Conservation (phyloP, 352 stramenopile species). For the Aphanomyces stellatus region DNA sequence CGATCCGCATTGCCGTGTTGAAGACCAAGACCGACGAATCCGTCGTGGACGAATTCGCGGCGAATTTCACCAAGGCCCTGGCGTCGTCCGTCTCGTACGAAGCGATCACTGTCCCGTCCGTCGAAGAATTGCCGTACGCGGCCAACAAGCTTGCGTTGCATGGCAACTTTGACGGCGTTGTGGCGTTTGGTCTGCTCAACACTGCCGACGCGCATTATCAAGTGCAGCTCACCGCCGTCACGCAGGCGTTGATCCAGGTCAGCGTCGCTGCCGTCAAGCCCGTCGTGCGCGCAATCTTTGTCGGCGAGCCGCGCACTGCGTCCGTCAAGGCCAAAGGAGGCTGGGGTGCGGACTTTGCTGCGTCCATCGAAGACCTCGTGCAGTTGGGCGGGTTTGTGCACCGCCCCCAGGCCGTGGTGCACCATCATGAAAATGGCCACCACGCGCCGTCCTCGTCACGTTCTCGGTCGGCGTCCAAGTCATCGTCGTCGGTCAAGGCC, state of each 20-base stretch:
- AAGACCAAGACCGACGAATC: conserved; percentile 70
- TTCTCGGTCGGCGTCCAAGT: background rate
- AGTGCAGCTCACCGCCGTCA: conserved; percentile 44
- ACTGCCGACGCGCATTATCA: conserved; percentile 50
- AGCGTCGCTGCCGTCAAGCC: conserved; percentile 73
- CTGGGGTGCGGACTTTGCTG: conserved; percentile 58
- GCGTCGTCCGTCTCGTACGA: conserved; percentile 3
- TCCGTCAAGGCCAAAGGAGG: conserved; percentile 64
- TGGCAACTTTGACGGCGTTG: conserved; percentile 60
- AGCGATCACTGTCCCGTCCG: conserved; percentile 39
- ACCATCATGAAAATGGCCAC: background rate
- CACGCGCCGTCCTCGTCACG: too few species aligned
- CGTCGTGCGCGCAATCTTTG: conserved; percentile 68
- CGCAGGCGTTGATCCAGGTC: conserved; percentile 75
- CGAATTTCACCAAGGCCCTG: conserved; percentile 13
- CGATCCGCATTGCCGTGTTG: conserved; percentile 49
- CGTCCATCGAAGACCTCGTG: conserved; percentile 47
- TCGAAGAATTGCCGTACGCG: conserved; percentile 72
- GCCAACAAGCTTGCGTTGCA: conserved; percentile 69
- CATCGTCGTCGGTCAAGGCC: conserved; percentile 37
- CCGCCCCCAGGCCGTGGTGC: conserved; percentile 23
- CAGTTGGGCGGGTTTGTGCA: conserved; percentile 58
- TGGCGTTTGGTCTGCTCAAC: conserved; percentile 73
- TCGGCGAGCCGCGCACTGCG: conserved; percentile 62
- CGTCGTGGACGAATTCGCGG: conserved; percentile 39